These are phyloP conservation scores for Xylaria curta DNA, from an alignment of 495 filamentous ascomycete species.

Conservation along the genomic window DNA sequence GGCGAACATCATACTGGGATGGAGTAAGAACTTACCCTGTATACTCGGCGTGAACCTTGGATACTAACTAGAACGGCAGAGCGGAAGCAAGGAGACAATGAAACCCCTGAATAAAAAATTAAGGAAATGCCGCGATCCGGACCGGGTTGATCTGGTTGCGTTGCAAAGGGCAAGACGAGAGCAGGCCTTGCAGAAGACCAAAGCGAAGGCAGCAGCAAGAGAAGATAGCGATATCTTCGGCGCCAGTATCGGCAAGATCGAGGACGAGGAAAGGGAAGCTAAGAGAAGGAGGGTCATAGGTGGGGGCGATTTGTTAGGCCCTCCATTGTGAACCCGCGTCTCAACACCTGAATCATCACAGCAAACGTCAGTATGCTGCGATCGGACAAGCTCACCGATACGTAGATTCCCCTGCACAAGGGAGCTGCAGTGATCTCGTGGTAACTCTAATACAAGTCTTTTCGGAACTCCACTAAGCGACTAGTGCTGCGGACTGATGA, in stretches of 20 bases:
- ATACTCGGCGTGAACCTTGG: background rate
- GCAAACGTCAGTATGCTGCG: background rate
- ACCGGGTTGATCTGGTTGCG: conserved; percentile 65
- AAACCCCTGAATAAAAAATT: conserved; percentile 74
- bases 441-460: background rate
- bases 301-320: conserved; percentile 64
- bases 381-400: background rate
- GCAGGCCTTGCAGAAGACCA: conserved; percentile 50
- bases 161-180: conserved; percentile 58
- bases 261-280: conserved; percentile 42
- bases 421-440: background rate
- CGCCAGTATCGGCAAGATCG: conserved; percentile 6
- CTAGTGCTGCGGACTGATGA: background rate
- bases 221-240: conserved; percentile 54
- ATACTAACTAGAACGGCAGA: conserved; percentile 32
- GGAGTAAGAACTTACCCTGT: conserved; percentile 40
- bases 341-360: background rate
- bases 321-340: conserved; percentile 40
- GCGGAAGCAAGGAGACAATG: conserved; percentile 47
- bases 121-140: conserved; percentile 77
- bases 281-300: conserved; percentile 69
- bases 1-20: conserved; percentile 49
- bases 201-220: conserved; percentile 47
- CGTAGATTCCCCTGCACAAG: background rate
- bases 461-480: background rate